Evolutionary conservation across 2,329 filamentous ascomycete species (phyloP), one percentile per base, ranked within the genome.

Genomic region (Calonectria pseudoturangicola): DNA sequence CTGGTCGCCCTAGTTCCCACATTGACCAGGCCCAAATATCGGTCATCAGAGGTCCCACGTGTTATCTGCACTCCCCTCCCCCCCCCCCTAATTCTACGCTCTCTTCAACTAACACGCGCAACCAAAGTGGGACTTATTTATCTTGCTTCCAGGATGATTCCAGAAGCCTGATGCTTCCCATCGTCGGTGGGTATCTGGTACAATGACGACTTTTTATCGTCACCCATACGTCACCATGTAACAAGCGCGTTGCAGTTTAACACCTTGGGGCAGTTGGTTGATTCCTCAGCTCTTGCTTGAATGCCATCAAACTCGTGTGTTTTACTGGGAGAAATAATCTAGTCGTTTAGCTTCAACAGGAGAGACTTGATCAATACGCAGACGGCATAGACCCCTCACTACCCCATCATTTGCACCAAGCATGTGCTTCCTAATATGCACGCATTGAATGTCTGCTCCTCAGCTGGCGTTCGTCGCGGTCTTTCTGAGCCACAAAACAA

Each of bases 181-280:
- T 63, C 25, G 10, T 36, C 58, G 5, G 39, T 18, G 5, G 41
- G 25, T 41, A 16, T 33, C n/a, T 63, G 16, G 16, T 28, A 47
- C 48, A 33, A 36, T 68, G 25, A 71, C 39, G 36, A 62, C 27
- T 41, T 8, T 41, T 15, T 21, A 7, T 68, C 71, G 65, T 75
- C 56, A 76, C 60, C 58, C 33, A 72, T 77, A 79, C 77, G 77
- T 78, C 77, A 78, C 41, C 16, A 2, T 15, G 39, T 13, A 47
- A 7, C 28, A 28, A 27, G 25, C 10, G 39, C 21, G 10, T 56
- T 21, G 48, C n/a, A 21, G n/a, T 25, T 58, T 25, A 28, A 67
- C 41, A 18, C 18, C 65, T 45, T 18, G 6, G 16, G 27, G 30
- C 27, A 30, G 41, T 21, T 7, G 33, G 21, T 15, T 28, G 3